Base-by-base conservation (phyloP, 2,329 filamentous ascomycete genomes). In the Cladophialophora yegresii region DNA sequence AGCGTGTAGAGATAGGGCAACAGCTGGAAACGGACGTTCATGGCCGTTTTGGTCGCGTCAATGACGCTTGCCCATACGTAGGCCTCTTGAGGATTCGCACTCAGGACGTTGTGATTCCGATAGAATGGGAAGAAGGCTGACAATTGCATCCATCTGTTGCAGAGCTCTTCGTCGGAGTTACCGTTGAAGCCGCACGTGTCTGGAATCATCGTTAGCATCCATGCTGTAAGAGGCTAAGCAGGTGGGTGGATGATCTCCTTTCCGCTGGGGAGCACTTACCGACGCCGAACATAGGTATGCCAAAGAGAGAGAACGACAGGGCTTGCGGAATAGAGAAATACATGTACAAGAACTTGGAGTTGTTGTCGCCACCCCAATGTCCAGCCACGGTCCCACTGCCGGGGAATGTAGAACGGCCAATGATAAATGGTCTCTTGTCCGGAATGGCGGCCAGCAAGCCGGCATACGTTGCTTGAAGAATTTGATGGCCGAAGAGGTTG, bases 351-450 rank as follows among this genome's bases (percentile, higher is more conserved):
- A 89, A 93, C 13, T 85, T 82, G 2, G 87, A 88, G 20, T 80
- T 78, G 72, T 92, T 93, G 75, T 93, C 87, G 36, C 89, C 90
- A 32, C 90, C 90, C 91, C 91, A 96, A 76, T 95, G 91, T 0
- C 90, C 91, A 1, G 90, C 88, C 79, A 84, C 89, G 74, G 85
- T 86, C 1, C 92, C 91, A 0, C 86, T 86, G 2, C 91, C 91
- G 9, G 90, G 83, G 72, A 93, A 95, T 0, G 91, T 95, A 45
- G 88, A 91, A 16, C 92, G 87, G 0, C 89, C 90, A 71, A 96
- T 92, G 73, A 96, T 89, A 77, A 96, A 91, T 0, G 92, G 92
- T 0, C 92, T 86, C 74, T 90, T 89, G 13, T 78, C 81, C 0
- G 89, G 86, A 65, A 86, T 85, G 20, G 90, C 80, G 1, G 80